These are phyloP conservation scores for Debaryomyces psychrophilus DNA, from an alignment of 1,139 yeast species.

Conservation along the genomic window DNA sequence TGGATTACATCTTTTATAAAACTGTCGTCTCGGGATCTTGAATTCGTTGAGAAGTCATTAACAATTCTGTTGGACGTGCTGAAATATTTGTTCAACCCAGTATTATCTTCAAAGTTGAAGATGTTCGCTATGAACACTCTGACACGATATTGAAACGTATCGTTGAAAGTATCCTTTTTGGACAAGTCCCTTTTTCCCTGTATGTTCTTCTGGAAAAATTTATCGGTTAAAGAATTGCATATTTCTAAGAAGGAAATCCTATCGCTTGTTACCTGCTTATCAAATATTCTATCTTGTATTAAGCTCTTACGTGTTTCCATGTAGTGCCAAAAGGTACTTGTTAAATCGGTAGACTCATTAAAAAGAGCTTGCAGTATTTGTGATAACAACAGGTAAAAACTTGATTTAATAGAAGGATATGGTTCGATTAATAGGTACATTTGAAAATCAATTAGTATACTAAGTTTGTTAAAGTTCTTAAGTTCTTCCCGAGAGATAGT, in stretches of 20 bases:
- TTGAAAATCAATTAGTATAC: conserved; percentile 29
- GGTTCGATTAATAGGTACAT: conserved; percentile 20
- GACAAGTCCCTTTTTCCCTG: conserved; percentile 32
- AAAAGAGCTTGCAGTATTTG: conserved; percentile 26
- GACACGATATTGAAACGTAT: conserved; percentile 40
- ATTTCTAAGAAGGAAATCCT: conserved; percentile 44
- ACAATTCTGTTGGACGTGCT: conserved; percentile 31
- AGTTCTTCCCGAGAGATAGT: conserved; percentile 10
- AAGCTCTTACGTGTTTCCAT: conserved; percentile 35
- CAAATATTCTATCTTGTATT: conserved; percentile 30
- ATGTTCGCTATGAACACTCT: conserved; percentile 38
- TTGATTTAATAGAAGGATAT: conserved; percentile 22
- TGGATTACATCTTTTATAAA: conserved; percentile 39
- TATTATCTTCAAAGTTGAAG: conserved; percentile 46
- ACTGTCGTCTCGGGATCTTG: conserved; percentile 25
- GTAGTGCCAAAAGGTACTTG: conserved; percentile 40
- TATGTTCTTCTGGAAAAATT: conserved; percentile 21
- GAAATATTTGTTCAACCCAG: conserved; percentile 50
- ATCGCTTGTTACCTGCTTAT: conserved; percentile 33
- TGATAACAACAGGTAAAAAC: conserved; percentile 28
- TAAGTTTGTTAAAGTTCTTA: conserved; percentile 21
- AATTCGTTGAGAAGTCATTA: conserved; percentile 26
- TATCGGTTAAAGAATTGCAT: conserved; percentile 44
- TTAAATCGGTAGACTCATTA: conserved; percentile 23
- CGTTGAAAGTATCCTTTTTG: conserved; percentile 45